Percentiles rank a stretch among this genome's conserved stretches.
Conservation (phyloP, 352 stramenopile species). For the Pythium scleroteichum region DNA sequence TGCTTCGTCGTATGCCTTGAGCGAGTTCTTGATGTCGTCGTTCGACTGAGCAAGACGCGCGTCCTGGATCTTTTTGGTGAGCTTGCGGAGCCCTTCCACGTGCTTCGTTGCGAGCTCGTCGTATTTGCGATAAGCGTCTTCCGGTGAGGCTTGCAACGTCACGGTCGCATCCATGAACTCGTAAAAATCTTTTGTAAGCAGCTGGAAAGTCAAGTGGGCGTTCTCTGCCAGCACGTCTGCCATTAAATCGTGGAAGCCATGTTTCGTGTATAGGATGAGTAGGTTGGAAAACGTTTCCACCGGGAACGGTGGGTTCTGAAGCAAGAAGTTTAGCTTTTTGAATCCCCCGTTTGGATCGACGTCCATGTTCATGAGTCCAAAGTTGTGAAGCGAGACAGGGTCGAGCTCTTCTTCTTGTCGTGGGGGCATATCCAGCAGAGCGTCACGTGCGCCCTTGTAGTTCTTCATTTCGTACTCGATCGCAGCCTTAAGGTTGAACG, state of each 20-base stretch:
- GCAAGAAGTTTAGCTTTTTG: conserved; percentile 95
- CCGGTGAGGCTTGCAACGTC: conserved; percentile 91
- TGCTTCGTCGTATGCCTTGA: conserved; percentile 94
- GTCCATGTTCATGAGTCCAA: conserved; percentile 94
- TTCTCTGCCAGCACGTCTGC: conserved; percentile 96
- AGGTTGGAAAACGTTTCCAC: conserved; percentile 96
- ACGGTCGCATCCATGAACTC: conserved; percentile 96
- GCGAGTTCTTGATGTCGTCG: conserved; percentile 89
- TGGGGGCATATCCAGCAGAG: conserved; percentile 93
- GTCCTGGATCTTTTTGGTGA: conserved; percentile 96
- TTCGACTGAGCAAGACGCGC: conserved; percentile 89
- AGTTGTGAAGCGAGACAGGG: conserved; percentile 87
- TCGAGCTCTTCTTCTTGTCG: conserved; percentile 93
- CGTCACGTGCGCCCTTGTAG: conserved; percentile 78
- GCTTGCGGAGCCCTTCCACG: conserved; percentile 91
- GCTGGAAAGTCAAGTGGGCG: conserved; percentile 91
- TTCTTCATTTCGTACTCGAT: conserved; percentile 97
- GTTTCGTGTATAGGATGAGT: conserved; percentile 94
- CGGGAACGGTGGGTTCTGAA: conserved; percentile 93
- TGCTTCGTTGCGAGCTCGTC: conserved; percentile 93
- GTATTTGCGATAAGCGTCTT: conserved; percentile 94
- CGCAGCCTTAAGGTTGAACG: conserved; percentile 95
- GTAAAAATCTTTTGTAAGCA: conserved; percentile 93
- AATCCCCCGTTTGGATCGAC: conserved; percentile 92
- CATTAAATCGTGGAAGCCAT: conserved; percentile 95